Evolutionary conservation across 441 rosid species (phyloP).

Genomic region (Monsonia emarginata): DNA sequence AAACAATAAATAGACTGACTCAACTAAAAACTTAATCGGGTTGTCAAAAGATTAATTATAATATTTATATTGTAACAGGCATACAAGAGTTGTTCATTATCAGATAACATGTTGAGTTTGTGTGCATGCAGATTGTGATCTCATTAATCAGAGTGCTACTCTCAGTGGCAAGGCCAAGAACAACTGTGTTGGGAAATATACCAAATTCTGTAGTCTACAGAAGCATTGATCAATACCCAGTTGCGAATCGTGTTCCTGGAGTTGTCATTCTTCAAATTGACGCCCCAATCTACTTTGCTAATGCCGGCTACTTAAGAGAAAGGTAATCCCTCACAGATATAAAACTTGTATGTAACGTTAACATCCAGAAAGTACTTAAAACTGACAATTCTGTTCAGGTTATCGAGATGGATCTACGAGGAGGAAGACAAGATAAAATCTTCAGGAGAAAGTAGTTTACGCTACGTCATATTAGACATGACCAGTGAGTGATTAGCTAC

Average conservation of each 20-base stretch:
- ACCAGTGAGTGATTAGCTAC: conserved; percentile 24
- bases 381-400: conserved; percentile 21
- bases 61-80: not conserved
- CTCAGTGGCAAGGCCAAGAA: conserved; percentile 61
- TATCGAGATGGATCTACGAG: conserved; percentile 43
- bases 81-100: too few relatives aligned
- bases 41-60: too few relatives aligned
- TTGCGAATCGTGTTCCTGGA: conserved; percentile 31
- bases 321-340: conserved; percentile 29
- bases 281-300: conserved; percentile 80
- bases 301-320: conserved; percentile 56
- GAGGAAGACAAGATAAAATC: conserved; percentile 35
- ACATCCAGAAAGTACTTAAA: not conserved
- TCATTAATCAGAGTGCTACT: conserved; percentile 53
- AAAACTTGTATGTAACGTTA: not conserved
- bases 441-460: conserved; percentile 31
- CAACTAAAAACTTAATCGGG: too few relatives aligned
- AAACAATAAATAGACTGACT: too few relatives aligned
- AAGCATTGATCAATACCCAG: conserved; percentile 65
- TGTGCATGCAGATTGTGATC: conserved; percentile 31
- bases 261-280: conserved; percentile 64
- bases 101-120: not conserved
- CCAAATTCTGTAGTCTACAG: conserved; percentile 43
- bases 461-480: conserved; percentile 37
- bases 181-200: conserved; percentile 55